Percentiles rank a stretch among this genome's conserved stretches.
phyloP scores from a whole-genome alignment of 2,329 filamentous ascomycete genomes.

The Trichophyton mentagrophytes region DNA sequence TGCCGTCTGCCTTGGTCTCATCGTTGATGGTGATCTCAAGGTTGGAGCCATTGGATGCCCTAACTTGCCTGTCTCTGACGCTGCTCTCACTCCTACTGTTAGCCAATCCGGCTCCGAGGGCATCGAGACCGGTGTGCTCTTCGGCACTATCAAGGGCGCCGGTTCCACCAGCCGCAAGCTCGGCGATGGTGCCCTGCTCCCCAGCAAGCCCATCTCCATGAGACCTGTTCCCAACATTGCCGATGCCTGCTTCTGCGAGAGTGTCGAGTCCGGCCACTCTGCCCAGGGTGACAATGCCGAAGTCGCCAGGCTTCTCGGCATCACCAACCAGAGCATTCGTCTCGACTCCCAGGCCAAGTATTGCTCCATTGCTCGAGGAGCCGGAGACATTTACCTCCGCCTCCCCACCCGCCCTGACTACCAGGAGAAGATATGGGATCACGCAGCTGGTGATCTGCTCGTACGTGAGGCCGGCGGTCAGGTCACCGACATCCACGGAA shows the following conservation, averaged over 20 bases:
- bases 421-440: conserved; percentile 99
- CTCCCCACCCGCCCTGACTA: conserved; percentile 76
- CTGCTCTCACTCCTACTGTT: conserved; percentile 56
- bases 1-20: conserved; percentile 80
- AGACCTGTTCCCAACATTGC: conserved; percentile 59
- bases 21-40: conserved; percentile 87
- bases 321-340: conserved; percentile 76
- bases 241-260: conserved; percentile 87
- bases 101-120: conserved; percentile 62
- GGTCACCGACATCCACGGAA: conserved; percentile 80
- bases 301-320: conserved; percentile 73
- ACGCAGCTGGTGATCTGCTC: conserved; percentile 87
- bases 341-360: conserved; percentile 99
- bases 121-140: conserved; percentile 69
- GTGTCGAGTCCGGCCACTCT: conserved; percentile 85
- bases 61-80: conserved; percentile 81
- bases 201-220: conserved; percentile 61
- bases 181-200: conserved; percentile 35
- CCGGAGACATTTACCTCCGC: conserved; percentile 86
- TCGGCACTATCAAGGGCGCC: conserved; percentile 66
- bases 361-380: conserved; percentile 82
- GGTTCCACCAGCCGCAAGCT: conserved; percentile 73
- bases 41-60: conserved; percentile 92
- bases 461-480: conserved; percentile 86
- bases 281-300: conserved; percentile 75